Conservation (phyloP, 441 rosid species). For the Raphanus hybrid region DNA sequence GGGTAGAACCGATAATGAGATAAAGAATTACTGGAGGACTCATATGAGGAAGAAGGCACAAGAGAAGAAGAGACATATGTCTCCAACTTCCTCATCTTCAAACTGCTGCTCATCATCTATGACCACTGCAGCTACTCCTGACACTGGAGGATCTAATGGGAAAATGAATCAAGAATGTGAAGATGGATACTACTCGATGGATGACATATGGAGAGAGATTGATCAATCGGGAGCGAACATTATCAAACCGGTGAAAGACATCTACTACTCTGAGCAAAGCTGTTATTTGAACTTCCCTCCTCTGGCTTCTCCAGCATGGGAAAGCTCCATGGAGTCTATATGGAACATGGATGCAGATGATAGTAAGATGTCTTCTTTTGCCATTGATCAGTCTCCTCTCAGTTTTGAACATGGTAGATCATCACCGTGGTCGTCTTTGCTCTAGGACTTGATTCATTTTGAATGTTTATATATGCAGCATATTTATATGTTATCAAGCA, state of each 20-base stretch:
- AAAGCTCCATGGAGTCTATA: slow-evolving; percentile 50
- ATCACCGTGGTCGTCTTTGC: slow-evolving; percentile 42
- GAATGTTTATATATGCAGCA: slow-evolving; percentile 51
- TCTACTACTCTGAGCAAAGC: slow-evolving; percentile 52
- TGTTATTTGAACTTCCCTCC: slow-evolving; percentile 56
- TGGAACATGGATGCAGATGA: slow-evolving; percentile 75
- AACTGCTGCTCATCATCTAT: slow-evolving; percentile 50
- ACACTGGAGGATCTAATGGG: slow-evolving; percentile 60
- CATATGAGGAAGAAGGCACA: slow-evolving; percentile 89
- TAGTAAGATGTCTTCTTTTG: slow-evolving; percentile 57
- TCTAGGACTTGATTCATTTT: slow-evolving; percentile 65
- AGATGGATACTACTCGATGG: slow-evolving; percentile 64
- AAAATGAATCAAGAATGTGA: slow-evolving; percentile 50
- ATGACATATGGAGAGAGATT: slow-evolving; percentile 93
- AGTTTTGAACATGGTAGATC: slow-evolving; percentile 44
- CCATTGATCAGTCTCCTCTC: slow-evolving; percentile 46
- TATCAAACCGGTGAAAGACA: slow-evolving; percentile 52
- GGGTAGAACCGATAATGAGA: slow-evolving; percentile 94
- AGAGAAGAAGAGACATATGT: slow-evolving; percentile 55
- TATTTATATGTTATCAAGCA: slow-evolving; percentile 28
- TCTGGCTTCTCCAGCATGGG: slow-evolving; percentile 66
- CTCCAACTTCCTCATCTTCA: slow-evolving; percentile 60
- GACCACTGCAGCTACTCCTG: slow-evolving; percentile 54
- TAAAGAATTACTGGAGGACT: slow-evolving; percentile 96
- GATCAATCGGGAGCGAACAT: slow-evolving; percentile 55